Evolutionary conservation across 2,329 filamentous ascomycete species (phyloP).

Genomic region (Diplodia corticola): DNA sequence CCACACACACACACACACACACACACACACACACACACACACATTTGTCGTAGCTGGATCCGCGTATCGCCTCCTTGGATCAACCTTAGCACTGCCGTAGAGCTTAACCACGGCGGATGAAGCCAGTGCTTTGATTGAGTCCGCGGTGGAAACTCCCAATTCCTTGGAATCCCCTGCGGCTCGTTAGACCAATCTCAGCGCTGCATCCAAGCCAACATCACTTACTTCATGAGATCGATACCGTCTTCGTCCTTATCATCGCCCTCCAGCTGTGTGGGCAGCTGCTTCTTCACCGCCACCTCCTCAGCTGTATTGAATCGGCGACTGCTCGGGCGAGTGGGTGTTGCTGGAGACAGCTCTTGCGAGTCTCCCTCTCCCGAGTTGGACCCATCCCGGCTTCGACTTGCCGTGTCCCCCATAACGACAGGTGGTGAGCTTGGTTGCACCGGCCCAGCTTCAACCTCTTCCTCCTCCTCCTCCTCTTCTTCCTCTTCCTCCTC

Average conservation of each 20-base stretch:
- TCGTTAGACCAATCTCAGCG: neutral
- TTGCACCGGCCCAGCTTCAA: constrained; percentile 34
- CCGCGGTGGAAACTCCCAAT: constrained; percentile 48
- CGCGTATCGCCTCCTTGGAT: neutral
- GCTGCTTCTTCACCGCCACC: constrained; percentile 21
- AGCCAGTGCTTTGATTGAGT: constrained; percentile 19
- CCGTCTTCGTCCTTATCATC: constrained; percentile 48
- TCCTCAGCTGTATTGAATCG: constrained; percentile 22
- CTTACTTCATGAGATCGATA: constrained; percentile 53
- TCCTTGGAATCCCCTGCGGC: constrained; percentile 49
- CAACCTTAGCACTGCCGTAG: no score
- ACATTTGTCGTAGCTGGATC: neutral
- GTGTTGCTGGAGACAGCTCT: constrained; percentile 16
- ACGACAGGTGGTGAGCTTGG: constrained; percentile 37
- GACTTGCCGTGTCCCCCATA: constrained; percentile 37
- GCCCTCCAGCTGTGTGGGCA: constrained; percentile 30
- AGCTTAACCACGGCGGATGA: constrained; percentile 19
- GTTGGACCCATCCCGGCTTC: constrained; percentile 16
- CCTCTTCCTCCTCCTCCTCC: constrained; percentile 30
- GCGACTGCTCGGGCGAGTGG: constrained; percentile 22
- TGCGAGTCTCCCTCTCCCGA: constrained; percentile 22
- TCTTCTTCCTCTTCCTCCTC: constrained; percentile 32
- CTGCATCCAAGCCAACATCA: constrained; percentile 6
- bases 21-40: neutral
- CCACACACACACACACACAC: neutral